Conservation (phyloP, 202 grass and related monocot species). For the Dendrocalamus latiflorus region DNA sequence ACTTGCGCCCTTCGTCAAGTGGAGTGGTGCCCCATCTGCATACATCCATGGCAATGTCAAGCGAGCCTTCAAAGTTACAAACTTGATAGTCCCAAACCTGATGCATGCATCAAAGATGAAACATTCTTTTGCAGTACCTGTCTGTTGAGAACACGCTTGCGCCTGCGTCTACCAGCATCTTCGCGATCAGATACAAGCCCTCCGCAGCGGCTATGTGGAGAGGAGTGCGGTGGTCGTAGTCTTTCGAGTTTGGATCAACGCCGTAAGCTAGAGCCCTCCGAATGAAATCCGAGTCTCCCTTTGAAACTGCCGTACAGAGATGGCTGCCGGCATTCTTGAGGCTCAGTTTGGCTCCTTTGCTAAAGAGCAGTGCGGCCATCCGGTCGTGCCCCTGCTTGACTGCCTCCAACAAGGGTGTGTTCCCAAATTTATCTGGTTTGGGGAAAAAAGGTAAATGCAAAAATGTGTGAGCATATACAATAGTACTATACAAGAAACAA, state of each 20-base stretch:
- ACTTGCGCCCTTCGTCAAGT: constrained; percentile 72
- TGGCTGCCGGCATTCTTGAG: constrained; percentile 58
- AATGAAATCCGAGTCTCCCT: constrained; percentile 75
- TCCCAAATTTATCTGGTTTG: constrained; percentile 78
- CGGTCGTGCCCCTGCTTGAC: constrained; percentile 68
- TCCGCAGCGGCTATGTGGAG: constrained; percentile 88
- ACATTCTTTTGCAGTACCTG: constrained; percentile 36
- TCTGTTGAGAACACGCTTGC: constrained; percentile 84
- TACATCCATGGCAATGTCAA: not conserved
- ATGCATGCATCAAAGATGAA: not conserved
- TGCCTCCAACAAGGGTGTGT: constrained; percentile 81
- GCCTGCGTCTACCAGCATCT: constrained; percentile 71
- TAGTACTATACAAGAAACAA: not conserved
- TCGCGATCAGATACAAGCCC: constrained; percentile 74
- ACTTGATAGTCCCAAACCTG: not conserved
- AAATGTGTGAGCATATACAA: not conserved
- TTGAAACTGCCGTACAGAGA: constrained; percentile 64
- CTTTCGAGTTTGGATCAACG: constrained; percentile 61
- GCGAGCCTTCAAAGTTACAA: not conserved
- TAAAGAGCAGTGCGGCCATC: constrained; percentile 62
- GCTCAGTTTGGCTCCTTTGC: constrained; percentile 53
- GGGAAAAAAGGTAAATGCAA: not conserved
- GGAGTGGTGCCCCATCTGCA: constrained; percentile 84
- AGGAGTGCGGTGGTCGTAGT: constrained; percentile 86
- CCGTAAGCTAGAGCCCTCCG: constrained; percentile 63